Evolutionary conservation across 495 filamentous ascomycete genomes (phyloP).

Genomic region (Apiosordaria backusii): DNA sequence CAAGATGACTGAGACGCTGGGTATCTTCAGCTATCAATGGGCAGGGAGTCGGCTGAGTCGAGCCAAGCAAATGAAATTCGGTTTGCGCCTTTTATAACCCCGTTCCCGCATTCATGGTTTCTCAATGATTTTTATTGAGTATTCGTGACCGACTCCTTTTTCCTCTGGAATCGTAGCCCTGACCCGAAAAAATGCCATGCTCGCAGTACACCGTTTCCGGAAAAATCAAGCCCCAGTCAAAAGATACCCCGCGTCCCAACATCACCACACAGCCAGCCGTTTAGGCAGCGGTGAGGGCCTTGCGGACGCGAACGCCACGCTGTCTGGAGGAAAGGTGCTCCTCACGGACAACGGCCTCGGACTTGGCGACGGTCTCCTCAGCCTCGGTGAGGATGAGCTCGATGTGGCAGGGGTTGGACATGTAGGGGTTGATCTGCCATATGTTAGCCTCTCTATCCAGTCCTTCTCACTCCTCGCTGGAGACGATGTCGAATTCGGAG

Average conservation of each 20-base stretch:
- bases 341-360: constrained; percentile 58
- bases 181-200: constrained; percentile 41
- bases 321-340: constrained; percentile 77
- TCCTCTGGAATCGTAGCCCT: constrained; percentile 38
- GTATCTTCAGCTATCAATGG: constrained; percentile 22
- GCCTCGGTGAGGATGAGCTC: constrained; percentile 98
- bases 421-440: constrained; percentile 93
- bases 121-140: constrained; percentile 39
- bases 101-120: constrained; percentile 20
- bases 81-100: constrained; percentile 24
- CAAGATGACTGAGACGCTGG: constrained; percentile 9
- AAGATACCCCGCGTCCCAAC: constrained; percentile 27
- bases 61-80: constrained; percentile 24
- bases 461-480: constrained; percentile 5
- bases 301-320: constrained; percentile 73
- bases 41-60: constrained; percentile 12
- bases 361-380: constrained; percentile 87
- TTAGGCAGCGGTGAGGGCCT: constrained; percentile 78
- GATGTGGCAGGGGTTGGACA: constrained; percentile 99
- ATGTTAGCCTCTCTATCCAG: constrained; percentile 26
- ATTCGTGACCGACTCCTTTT: constrained; percentile 36
- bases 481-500: constrained; percentile 1
- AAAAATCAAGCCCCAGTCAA: constrained; percentile 39
- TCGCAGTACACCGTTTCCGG: constrained; percentile 40
- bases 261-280: constrained; percentile 20